Conservation (phyloP, 2,329 filamentous ascomycete species). For the Colletotrichum cordylinicola region DNA sequence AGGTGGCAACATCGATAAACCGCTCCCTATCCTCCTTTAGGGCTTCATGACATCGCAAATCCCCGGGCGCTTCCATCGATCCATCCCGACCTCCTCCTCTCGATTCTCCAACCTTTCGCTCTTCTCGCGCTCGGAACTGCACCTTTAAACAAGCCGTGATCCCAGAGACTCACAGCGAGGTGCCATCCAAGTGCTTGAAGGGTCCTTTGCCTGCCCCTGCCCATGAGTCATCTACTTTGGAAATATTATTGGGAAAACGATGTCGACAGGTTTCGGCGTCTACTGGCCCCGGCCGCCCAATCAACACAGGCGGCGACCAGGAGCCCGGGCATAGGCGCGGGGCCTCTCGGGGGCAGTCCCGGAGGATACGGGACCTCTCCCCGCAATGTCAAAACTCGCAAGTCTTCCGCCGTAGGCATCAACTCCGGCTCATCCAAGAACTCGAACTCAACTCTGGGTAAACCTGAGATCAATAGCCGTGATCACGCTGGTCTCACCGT, state of each 20-base stretch:
- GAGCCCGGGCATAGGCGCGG: constrained; percentile 52
- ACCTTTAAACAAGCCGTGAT: constrained; percentile 95
- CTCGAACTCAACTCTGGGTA: constrained; percentile 45
- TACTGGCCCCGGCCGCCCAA: constrained; percentile 76
- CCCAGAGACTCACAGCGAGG: constrained; percentile 89
- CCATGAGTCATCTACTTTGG: constrained; percentile 98
- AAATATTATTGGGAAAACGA: constrained; percentile 97
- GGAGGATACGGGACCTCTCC: constrained; percentile 55
- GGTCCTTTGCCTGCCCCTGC: constrained; percentile 44
- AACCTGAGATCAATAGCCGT: constrained; percentile 82
- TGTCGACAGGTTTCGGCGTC: constrained; percentile 91
- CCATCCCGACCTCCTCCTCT: constrained; percentile 9
- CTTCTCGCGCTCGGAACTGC: constrained; percentile 45
- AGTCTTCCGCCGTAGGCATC: constrained; percentile 55
- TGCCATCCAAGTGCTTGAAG: constrained; percentile 63
- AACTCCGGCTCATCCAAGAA: constrained; percentile 49
- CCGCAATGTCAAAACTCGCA: constrained; percentile 56
- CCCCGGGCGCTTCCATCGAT: background rate
- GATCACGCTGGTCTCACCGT: constrained; percentile 84
- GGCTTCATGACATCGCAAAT: background rate
- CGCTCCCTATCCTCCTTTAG: background rate
- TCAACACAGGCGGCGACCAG: constrained; percentile 60
- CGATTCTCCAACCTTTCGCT: constrained; percentile 17
- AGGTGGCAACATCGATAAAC: constrained; percentile 17
- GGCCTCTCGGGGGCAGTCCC: constrained; percentile 42